Evolutionary conservation across 2,329 filamentous ascomycete genomes (phyloP).

Genomic region (Byssoonygena ceratinophila): DNA sequence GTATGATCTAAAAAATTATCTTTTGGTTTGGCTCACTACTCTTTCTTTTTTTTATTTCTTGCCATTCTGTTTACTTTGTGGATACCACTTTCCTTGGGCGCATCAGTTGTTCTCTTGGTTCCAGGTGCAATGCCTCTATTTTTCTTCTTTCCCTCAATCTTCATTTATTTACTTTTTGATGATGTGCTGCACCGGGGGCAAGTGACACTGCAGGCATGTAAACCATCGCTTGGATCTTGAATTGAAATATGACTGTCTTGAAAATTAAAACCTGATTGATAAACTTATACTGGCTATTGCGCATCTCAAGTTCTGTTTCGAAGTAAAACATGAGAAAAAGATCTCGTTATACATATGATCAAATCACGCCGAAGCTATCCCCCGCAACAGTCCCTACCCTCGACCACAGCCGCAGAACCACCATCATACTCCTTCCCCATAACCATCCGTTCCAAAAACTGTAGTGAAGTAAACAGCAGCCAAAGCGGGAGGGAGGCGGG

Average conservation of each 20-base stretch:
- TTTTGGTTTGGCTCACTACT: background rate
- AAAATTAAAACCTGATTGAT: background rate
- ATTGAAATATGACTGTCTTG: background rate
- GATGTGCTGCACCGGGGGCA: background rate
- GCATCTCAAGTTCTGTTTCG: too few relatives aligned
- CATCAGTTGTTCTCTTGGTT: background rate
- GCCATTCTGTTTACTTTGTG: too few relatives aligned
- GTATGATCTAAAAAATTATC: slow-evolving; percentile 4
- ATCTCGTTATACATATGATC: too few relatives aligned
- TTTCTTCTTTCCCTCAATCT: background rate
- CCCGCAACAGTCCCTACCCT: too few relatives aligned
- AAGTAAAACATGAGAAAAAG: too few relatives aligned
- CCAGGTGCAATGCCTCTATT: background rate
- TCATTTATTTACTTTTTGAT: background rate
- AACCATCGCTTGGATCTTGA: background rate
- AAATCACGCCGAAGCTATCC: too few relatives aligned
- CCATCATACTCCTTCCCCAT: too few relatives aligned
- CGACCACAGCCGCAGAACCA: too few relatives aligned
- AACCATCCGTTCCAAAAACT: too few relatives aligned
- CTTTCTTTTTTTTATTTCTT: slow-evolving; percentile 1
- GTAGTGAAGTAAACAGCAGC: too few relatives aligned
- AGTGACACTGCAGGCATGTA: background rate
- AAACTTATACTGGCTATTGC: too few relatives aligned
- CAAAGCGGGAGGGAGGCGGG: too few relatives aligned
- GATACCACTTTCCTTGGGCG: slow-evolving; percentile 6